Conservation (phyloP, 257 asterid species). For the Rubia yunnanensis region DNA sequence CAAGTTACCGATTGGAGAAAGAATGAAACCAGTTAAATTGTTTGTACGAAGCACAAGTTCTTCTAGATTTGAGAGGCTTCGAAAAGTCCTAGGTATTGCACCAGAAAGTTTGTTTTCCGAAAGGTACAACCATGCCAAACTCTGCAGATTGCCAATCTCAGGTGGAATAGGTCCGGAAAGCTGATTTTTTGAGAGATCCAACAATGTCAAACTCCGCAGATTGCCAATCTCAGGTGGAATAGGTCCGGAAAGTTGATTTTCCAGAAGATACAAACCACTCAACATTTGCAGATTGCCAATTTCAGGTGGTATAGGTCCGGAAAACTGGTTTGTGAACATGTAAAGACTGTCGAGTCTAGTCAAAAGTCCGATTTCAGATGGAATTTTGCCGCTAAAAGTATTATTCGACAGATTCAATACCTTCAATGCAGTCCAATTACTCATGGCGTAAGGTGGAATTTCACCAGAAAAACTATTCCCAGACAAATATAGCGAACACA, state of each 20-base stretch:
- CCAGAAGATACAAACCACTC: conserved; percentile 27
- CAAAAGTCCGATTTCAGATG: conserved; percentile 47
- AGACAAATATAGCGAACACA: conserved; percentile 44
- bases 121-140: conserved; percentile 27
- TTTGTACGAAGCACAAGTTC: conserved; percentile 39
- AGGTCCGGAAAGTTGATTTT: conserved; percentile 44
- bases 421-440: conserved; percentile 44
- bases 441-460: conserved; percentile 28
- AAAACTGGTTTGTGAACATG: conserved; percentile 36
- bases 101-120: conserved; percentile 52
- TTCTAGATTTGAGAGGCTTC: conserved; percentile 38
- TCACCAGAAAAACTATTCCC: conserved; percentile 55
- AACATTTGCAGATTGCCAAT: conserved; percentile 40
- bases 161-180: conserved; percentile 47
- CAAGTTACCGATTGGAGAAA: conserved; percentile 12
- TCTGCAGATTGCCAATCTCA: conserved; percentile 41
- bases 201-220: background rate
- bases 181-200: background rate
- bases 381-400: conserved; percentile 43
- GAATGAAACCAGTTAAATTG: conserved; percentile 56
- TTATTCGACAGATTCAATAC: conserved; percentile 61
- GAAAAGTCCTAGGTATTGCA: conserved; percentile 44
- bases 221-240: conserved; percentile 42
- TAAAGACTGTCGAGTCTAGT: conserved; percentile 28
- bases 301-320: conserved; percentile 48